Evolutionary conservation across 2,329 filamentous ascomycete genomes (phyloP).

Genomic region (Macrophomina pseudophaseolina): DNA sequence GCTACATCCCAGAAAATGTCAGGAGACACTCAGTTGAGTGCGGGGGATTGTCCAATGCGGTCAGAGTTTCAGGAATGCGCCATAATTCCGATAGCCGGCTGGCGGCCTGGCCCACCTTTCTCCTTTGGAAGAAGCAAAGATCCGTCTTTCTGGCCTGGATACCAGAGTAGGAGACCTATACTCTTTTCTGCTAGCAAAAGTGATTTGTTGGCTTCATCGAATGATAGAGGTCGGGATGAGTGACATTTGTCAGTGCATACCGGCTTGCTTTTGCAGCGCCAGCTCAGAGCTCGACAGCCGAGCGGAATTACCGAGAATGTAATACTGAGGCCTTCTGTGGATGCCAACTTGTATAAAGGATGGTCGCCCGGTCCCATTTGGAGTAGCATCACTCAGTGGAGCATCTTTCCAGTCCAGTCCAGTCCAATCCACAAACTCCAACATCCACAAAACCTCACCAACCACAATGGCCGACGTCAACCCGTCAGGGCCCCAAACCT

Average conservation of each 20-base stretch:
- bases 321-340: background rate
- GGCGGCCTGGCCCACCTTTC: slow-evolving; percentile 1
- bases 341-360: background rate
- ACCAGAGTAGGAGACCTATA: background rate
- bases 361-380: background rate
- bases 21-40: slow-evolving; percentile 21
- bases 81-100: slow-evolving; percentile 8
- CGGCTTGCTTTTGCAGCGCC: slow-evolving; percentile 19
- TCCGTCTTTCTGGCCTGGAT: background rate
- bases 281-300: slow-evolving; percentile 5
- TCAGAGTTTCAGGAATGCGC: slow-evolving; percentile 18
- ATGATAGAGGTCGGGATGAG: slow-evolving; percentile 12
- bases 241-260: slow-evolving; percentile 6
- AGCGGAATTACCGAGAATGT: slow-evolving; percentile 1
- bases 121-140: background rate
- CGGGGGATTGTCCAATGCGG: slow-evolving; percentile 4
- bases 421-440: background rate
- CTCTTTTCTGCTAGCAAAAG: slow-evolving; percentile 16
- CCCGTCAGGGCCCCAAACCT: background rate
- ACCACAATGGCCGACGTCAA: slow-evolving; percentile 17
- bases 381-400: slow-evolving; percentile 6
- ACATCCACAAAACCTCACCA: background rate
- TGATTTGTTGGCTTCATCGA: slow-evolving; percentile 9
- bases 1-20: slow-evolving; percentile 23
- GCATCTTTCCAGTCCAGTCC: slow-evolving; percentile 14